Percentiles rank a stretch among this genome's conserved stretches.
Evolutionary conservation across 371 early-diverging fungal species (phyloP).

Genomic region (Mortierella sp.): DNA sequence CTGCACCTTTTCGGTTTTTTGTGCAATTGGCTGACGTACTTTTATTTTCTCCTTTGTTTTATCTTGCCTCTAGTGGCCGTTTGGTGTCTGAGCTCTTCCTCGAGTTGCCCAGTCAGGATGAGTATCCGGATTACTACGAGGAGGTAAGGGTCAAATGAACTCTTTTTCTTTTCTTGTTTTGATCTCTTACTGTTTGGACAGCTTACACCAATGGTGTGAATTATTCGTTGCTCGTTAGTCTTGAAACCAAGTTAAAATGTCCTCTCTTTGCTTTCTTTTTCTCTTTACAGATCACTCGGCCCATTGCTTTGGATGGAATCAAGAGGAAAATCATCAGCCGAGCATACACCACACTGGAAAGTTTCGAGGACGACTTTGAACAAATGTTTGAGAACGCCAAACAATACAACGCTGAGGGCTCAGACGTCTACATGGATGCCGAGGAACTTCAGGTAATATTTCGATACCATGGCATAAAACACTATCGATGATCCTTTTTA

Average conservation of each 20-base stretch:
- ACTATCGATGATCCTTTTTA: not conserved
- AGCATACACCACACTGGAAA: constrained; percentile 67
- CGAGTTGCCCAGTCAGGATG: constrained; percentile 79
- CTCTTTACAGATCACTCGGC: constrained; percentile 35
- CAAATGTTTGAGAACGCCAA: constrained; percentile 87
- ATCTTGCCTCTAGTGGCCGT: constrained; percentile 66
- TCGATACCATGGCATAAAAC: not conserved
- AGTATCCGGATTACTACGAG: constrained; percentile 94
- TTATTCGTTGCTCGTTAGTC: not conserved
- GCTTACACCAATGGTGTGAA: not conserved
- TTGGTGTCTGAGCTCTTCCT: constrained; percentile 81
- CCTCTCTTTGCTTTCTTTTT: not conserved
- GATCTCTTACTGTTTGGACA: not conserved
- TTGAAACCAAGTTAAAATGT: not conserved
- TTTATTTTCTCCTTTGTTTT: not conserved
- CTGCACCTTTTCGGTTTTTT: not conserved
- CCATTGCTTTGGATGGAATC: constrained; percentile 52
- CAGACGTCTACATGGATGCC: constrained; percentile 84
- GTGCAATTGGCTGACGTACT: constrained; percentile 5
- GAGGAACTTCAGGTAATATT: constrained; percentile 60
- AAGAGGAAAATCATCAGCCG: constrained; percentile 63
- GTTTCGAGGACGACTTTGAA: constrained; percentile 77
- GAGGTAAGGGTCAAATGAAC: constrained; percentile 65
- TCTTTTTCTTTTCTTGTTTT: not conserved
- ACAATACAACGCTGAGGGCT: constrained; percentile 85